Base-by-base conservation (phyloP, 2,329 filamentous ascomycete genomes). In the Coniochaeta prunicola region DNA sequence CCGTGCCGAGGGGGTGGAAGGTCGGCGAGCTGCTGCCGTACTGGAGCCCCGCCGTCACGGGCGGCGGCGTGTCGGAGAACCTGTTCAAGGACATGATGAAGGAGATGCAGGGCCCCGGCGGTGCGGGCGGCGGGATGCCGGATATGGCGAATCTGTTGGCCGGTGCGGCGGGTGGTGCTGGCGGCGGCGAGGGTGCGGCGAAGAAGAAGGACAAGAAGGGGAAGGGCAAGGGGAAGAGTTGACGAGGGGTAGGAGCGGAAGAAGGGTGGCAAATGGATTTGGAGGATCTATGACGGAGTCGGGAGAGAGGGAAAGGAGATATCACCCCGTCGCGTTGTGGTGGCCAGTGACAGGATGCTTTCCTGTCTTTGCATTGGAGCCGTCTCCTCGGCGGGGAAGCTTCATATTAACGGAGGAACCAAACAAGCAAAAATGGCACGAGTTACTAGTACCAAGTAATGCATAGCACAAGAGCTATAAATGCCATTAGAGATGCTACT, bases 21-120 rank as follows among this genome's bases (percentile, higher is more conserved):
- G 88, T 97, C 73, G 86, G 85, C 62, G 85, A 84, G 60, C 85
- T 96, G 60, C 70, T 99, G 64, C 94, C 94, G 24, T 86, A 96
- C 63, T 89, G 96, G 69, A 96, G 90, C 62, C 87, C 92, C 0
- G 94, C 92, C 19, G 83, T 97, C 75, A 94, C 90, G 58, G 94
- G 94, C 9, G 94, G 94, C 12, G 94, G 94, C 36, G 91, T 97
- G 12, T 92, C 86, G 62, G 94, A 99, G 73, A 96, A 97, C 69
- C 85, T 97, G 62, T 86, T 97, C 69, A 91, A 94, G 78, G 92
- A 97, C 66, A 96, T 97, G 81, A 96, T 97, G 92, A 88, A 86
- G 68, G 91, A 96, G 77, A 96, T 97, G 91, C 78, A 80, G 68
- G 73, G 73, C 3, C 75, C 74, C 1, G 79, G 80, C 8, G 64